Percentiles rank a stretch among this genome's conserved stretches.
phyloP scores from a whole-genome alignment of 228 moss, liverwort and hornwort species.

The Sphagnum fallax region DNA sequence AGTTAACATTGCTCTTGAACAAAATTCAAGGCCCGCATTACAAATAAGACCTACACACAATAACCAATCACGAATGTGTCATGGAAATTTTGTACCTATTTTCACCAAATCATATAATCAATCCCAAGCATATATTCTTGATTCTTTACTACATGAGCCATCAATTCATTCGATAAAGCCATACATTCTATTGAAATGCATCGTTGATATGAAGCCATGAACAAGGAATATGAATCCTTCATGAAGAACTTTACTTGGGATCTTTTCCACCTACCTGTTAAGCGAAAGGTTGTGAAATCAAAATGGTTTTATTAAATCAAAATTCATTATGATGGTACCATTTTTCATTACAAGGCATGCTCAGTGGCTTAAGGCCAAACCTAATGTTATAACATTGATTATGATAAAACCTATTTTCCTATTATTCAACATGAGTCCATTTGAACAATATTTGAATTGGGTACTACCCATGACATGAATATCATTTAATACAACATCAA shows the following conservation, averaged over 20 bases:
- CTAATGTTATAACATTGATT: background rate
- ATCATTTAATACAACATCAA: background rate
- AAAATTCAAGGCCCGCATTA: too few species aligned
- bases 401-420: background rate
- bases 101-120: too few species aligned
- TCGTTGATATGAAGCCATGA: background rate
- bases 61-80: too few species aligned
- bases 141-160: too few species aligned
- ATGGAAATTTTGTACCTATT: too few species aligned
- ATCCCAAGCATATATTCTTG: too few species aligned
- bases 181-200: background rate
- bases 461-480: background rate
- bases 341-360: background rate
- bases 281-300: background rate
- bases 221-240: constrained; percentile 4
- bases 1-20: too few species aligned
- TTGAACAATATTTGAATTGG: background rate
- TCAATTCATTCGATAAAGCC: too few species aligned
- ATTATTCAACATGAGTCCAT: background rate
- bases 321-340: background rate
- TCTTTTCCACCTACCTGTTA: background rate
- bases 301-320: constrained; percentile 1
- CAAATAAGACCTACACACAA: too few species aligned
- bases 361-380: constrained; percentile 1
- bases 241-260: constrained; percentile 3